Evolutionary conservation across 2,329 filamentous ascomycete species (phyloP), one percentile per base, ranked within the genome.

Genomic region (Coniochaeta sp.): DNA sequence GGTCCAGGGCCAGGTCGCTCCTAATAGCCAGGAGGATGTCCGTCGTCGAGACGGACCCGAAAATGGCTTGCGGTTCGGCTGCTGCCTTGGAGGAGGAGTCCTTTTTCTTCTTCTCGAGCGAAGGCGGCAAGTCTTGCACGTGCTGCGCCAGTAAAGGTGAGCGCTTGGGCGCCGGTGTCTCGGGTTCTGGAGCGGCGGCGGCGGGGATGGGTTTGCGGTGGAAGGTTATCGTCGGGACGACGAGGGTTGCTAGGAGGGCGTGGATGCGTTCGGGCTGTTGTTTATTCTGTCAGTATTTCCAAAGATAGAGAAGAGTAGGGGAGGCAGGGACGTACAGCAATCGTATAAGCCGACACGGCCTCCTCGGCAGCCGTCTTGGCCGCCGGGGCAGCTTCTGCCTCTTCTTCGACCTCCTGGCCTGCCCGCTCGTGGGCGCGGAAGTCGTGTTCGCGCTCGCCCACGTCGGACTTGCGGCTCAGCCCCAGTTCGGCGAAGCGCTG

Each of bases 31-130:
- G 57, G 2, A 68, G 60, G 33, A 75, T 61, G 58, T 74, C 69
- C 50, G 49, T 55, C 46, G 60, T 56, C 22, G 71, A 69, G 6
- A 74, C 72, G 48, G 72, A 74, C 35, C 72, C 72, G 57, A 69
- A 73, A 53, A 75, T 74, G 53, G 66, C 59, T 18, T 54, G 49
- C 10, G 45, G 24, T 38, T 54, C 50, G 48, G 48, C 9, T 50
- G 40, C 18, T 38, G 16, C 10, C 22, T n/a, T n/a, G n/a, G n/a
- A n/a, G n/a, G n/a, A n/a, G n/a, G n/a, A n/a, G n/a, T n/a, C n/a
- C n/a, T n/a, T n/a, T n/a, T n/a, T 42, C 38, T 42, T n/a, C 12
- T 9, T 13, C 46, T 51, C 51, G 12, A n/a, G 49, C 31, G 14
- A 50, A 14, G 33, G n/a, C n/a, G 38, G 50, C 46, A 10, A 53